Base-by-base conservation (phyloP, 1,284 basidiomycete genomes). In the Cystobasidium slooffiae region DNA sequence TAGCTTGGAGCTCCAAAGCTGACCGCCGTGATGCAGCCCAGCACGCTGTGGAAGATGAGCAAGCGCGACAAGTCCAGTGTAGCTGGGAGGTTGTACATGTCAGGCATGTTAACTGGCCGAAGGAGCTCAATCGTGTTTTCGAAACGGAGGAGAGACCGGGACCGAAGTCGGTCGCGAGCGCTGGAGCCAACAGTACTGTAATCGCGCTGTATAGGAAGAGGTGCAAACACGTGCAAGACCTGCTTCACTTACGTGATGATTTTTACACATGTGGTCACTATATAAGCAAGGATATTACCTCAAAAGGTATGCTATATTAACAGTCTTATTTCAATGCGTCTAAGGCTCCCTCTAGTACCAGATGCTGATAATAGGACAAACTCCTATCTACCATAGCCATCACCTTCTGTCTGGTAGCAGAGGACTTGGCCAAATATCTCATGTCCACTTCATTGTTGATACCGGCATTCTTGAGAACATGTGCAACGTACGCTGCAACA, bases 41-140 rank as follows among this genome's bases (percentile, higher is more conserved):
- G 65, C 31, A 46, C 58, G 53, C 52, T 43, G 22, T 74, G 72
- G n/a, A 68, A 46, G 44, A 74, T 31, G 43, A 74, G 47, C 64
- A 74, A 63, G 16, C 72, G 39, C 8, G 64, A 68, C 6, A 74
- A 31, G 43, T 74, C 72, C 24, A 74, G 72, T 24, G 64, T 67
- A 7, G 72, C 55, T 7, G 72, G 55, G n/a, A 67, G 56, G 53
- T 44, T 74, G 46, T 53, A 62, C 39, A 73, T 65, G 51, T 73
- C 63, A 14, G 62, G 51, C 63, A 73, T 73, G 63, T n/a, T n/a
- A n/a, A n/a, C n/a, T n/a, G n/a, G n/a, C n/a, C n/a, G n/a, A n/a
- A n/a, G n/a, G n/a, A n/a, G n/a, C n/a, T n/a, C n/a, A n/a, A n/a
- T n/a, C n/a, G n/a, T n/a, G n/a, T n/a, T n/a, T n/a, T n/a, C n/a